Evolutionary conservation across 2,329 filamentous ascomycete genomes (phyloP), one percentile per base, ranked within the genome.

Genomic region (Alternaria sp.): DNA sequence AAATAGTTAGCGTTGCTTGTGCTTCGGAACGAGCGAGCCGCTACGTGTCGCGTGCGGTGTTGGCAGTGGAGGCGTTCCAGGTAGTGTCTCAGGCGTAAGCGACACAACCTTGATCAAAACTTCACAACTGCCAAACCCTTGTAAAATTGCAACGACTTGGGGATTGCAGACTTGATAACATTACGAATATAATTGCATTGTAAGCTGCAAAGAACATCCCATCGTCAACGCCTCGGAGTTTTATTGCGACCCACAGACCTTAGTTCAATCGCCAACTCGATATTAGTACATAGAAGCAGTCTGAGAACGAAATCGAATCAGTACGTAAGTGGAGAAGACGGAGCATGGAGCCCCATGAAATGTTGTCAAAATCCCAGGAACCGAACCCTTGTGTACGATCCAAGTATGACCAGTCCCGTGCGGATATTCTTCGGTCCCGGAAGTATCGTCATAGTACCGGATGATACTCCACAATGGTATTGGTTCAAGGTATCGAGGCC

Each of bases 401-500:
- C 19, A 23, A 25, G 2, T 15, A 52, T 52, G 21, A 36, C 30
- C 19, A 52, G 30, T 23, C 12, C 21, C 23, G 49, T 21, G 28
- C 30, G 30, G 30, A 17, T 57, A 32, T 40, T 52, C 12, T 25
- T 51, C 46, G 45, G 45, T 8, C 13, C n/a, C 19, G 13, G 45
- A 58, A 51, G 46, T 45, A 28, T 56, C 40, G 17, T 28, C 12
- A 13, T 40, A 11, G 36, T 51, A 21, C 19, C 13, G 10, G 8
- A 40, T 17, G 49, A 30, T 21, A 21, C n/a, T 32, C 36, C 28
- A 32, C 19, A 17, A 52, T 9, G 17, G 10, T 32, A 17, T 21
- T n/a, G 30, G 47, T 10, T 70, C 62, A 80, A 23, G 77, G 73
- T 25, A 80, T 69, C 23, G 70, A 70, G 21, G 73, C 77, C 78